Conservation (phyloP, 2,329 filamentous ascomycete genomes). For the Verticillium albo-atrum region DNA sequence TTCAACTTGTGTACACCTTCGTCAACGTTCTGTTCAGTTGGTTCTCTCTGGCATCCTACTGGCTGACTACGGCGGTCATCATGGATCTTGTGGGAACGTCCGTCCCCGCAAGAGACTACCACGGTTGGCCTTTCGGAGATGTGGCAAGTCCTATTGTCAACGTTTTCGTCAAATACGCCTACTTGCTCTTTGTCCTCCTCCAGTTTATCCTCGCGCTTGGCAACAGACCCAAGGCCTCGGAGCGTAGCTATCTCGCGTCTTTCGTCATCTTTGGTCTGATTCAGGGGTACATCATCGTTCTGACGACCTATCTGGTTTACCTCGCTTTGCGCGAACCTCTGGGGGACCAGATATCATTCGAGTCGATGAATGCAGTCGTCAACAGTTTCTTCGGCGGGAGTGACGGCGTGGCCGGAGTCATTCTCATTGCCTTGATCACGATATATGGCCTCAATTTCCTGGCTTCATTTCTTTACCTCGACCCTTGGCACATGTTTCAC, state of each 20-base stretch:
- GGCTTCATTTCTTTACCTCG: constrained; percentile 83
- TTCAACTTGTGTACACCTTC: constrained; percentile 84
- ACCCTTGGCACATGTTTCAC: constrained; percentile 94
- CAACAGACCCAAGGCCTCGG: constrained; percentile 83
- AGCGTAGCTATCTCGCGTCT: constrained; percentile 75
- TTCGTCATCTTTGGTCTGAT: constrained; percentile 75
- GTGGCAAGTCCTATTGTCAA: constrained; percentile 76
- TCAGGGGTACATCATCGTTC: constrained; percentile 74
- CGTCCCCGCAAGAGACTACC: constrained; percentile 33
- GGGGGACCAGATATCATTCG: constrained; percentile 50
- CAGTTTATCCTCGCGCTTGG: constrained; percentile 87
- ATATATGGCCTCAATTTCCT: constrained; percentile 88
- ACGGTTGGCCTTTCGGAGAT: constrained; percentile 77
- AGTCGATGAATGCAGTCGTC: constrained; percentile 57
- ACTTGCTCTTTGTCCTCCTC: constrained; percentile 73
- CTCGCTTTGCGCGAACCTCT: constrained; percentile 58
- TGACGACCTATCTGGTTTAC: constrained; percentile 75
- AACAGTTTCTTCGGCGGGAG: constrained; percentile 65
- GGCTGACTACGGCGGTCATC: constrained; percentile 82
- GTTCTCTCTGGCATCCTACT: constrained; percentile 77
- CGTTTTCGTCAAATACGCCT: constrained; percentile 74
- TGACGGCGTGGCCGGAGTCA: constrained; percentile 66
- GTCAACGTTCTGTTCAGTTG: constrained; percentile 75
- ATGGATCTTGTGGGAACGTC: constrained; percentile 80
- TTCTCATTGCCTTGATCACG: constrained; percentile 75